Conservation (phyloP, 352 stramenopile genomes). For the Globisporangium viniferum region DNA sequence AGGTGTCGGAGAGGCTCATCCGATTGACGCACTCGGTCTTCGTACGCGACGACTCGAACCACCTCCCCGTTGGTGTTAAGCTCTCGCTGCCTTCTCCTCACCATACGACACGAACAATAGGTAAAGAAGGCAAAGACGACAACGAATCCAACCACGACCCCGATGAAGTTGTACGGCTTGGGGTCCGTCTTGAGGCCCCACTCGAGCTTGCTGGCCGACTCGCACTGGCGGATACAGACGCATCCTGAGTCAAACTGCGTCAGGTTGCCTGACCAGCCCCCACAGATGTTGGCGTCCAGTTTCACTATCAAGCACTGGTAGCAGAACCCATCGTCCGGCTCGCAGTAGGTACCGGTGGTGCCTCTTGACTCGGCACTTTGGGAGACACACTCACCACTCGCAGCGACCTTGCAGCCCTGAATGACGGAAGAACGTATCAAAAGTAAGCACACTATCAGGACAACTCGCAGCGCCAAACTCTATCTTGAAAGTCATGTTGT, state of each 20-base stretch:
- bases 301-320: background rate
- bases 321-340: background rate
- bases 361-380: too few relatives aligned
- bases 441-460: too few relatives aligned
- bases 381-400: background rate
- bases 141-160: background rate
- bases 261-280: background rate
- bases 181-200: too few relatives aligned
- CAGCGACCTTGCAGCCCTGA: background rate
- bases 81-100: too few relatives aligned
- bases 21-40: too few relatives aligned
- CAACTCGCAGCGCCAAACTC: background rate
- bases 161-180: background rate
- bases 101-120: too few relatives aligned
- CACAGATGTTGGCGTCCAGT: background rate
- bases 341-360: background rate
- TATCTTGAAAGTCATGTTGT: too few relatives aligned
- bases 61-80: too few relatives aligned
- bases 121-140: background rate
- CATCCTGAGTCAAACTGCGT: background rate
- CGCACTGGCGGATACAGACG: background rate
- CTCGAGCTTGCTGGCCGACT: background rate
- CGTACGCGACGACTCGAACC: too few relatives aligned
- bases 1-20: too few relatives aligned
- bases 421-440: too few relatives aligned